Evolutionary conservation across 1,284 basidiomycete genomes (phyloP), one percentile per base, ranked within the genome.

Genomic region (Earliella scabrosa): DNA sequence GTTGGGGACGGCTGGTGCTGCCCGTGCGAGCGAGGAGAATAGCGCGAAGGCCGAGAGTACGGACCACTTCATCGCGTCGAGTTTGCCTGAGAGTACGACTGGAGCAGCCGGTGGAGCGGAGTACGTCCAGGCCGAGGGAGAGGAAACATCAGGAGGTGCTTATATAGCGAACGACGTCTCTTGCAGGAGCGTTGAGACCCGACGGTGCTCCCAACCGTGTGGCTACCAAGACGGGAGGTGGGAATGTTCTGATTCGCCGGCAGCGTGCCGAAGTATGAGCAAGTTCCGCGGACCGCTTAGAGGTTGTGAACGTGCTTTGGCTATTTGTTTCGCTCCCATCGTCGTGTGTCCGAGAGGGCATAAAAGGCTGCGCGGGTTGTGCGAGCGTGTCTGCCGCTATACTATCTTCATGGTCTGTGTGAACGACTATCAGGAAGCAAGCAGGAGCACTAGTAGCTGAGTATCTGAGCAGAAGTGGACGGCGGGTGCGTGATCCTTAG

Each of bases 1-100:
- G 2, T 45, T 47, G 7, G 58, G 54, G 4, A 55, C 61, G 20
- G 54, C 50, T 3, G 59, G 60, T 5, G 59, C 63, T n/a, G 46
- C 36, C 49, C 18, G n/a, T 16, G 48, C 49, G 24, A 31, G 9
- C 21, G 32, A 20, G 16, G 26, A 13, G 45, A 60, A 16, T 35
- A 60, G 52, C 14, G 52, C 27, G 50, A 65, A 24, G 24, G 47
- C 16, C 31, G 51, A 50, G 32, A 58, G 23, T 4, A 54, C 20
- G 9, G 59, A 55, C 36, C 45, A 49, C 52, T 53, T 54, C 60
- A 64, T 60, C n/a, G 14, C 21, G 24, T 18, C 21, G 38, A 20
- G n/a, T n/a, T n/a, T n/a, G n/a, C n/a, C n/a, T n/a, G n/a, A 43
- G 23, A 9, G 24, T 6, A 29, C 14, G n/a, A 21, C 45, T 39